Base-by-base conservation (phyloP, 2,329 filamentous ascomycete species). In the Colletotrichum cordylinicola region DNA sequence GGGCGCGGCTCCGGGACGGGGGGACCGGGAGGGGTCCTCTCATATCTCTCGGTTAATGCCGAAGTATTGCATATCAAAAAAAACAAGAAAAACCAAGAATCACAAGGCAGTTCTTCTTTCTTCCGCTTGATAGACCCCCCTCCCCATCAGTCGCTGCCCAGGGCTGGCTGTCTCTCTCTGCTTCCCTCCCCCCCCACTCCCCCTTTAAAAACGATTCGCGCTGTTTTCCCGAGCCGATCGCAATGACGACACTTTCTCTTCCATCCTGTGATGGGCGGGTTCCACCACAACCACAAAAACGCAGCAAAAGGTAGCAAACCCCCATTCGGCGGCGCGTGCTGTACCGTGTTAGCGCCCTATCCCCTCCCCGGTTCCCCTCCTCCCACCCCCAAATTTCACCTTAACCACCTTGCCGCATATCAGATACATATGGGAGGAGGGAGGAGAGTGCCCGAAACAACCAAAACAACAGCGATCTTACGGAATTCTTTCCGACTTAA, bases 151-250 rank as follows among this genome's bases (percentile, higher is more conserved):
- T 52, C 43, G 43, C 43, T 52, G n/a, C 43, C 43, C 43, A 52
- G 43, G 43, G 43, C 43, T 52, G 18, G 21, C 52, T 24, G 4
- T 12, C 6, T 16, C 13, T n/a, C 52, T 58, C 55, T 6, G 56
- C 18, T 18, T 48, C 7, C 9, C 13, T n/a, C n/a, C n/a, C 27
- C 21, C 52, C 8, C 67, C 35, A 29, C 24, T 58, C 55, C 52
- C 39, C 71, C 58, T 33, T 21, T 64, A 39, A 21, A 12, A 55
- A 48, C 62, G 62, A 56, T 68, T 64, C 27, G 55, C 62, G 31
- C 56, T 56, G 69, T 56, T 67, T 67, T 75, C 64, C 64, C 62
- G 73, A 73, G 73, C 64, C 73, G 73, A 75, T 75, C 73, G 73
- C 29, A 75, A 75, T 75, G 72, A 71, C 72, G 73, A 73, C 70